Conservation (phyloP, 2,329 filamentous ascomycete genomes). For the Botrytis medusae region DNA sequence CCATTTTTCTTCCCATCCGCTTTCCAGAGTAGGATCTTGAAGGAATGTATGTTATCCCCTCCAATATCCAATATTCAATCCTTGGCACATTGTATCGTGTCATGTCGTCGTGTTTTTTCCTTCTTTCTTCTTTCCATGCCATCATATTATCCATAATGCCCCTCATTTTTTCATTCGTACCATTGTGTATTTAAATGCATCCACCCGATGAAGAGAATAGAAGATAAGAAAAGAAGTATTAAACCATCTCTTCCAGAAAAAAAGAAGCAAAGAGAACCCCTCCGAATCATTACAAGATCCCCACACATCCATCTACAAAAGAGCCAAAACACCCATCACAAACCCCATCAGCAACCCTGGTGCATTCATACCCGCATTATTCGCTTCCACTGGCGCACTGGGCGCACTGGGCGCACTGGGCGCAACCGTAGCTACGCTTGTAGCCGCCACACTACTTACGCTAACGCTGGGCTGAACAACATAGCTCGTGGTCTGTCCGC, state of each 20-base stretch:
- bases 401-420: conserved; percentile 30
- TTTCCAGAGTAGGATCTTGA: background rate
- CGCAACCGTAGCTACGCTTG: background rate
- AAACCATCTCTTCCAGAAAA: background rate
- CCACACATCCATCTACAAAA: conserved; percentile 9
- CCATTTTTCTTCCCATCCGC: background rate
- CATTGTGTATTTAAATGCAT: background rate
- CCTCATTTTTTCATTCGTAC: background rate
- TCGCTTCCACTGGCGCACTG: conserved; percentile 30
- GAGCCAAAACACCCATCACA: conserved; percentile 35
- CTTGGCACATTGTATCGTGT: conserved; percentile 2
- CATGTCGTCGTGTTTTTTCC: background rate
- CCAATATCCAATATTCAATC: background rate
- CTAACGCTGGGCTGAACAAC: conserved; percentile 19
- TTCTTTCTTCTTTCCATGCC: background rate
- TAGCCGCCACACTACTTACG: background rate
- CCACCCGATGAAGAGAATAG: background rate
- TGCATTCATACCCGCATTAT: conserved; percentile 30
- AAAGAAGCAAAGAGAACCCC: background rate
- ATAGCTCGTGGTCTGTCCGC: background rate
- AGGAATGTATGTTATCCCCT: background rate
- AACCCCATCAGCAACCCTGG: conserved; percentile 30
- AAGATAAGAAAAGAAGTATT: background rate
- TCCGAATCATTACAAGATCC: background rate
- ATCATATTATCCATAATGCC: background rate